Evolutionary conservation across 306 rosid species (phyloP).

Genomic region (Inga oerstediana): DNA sequence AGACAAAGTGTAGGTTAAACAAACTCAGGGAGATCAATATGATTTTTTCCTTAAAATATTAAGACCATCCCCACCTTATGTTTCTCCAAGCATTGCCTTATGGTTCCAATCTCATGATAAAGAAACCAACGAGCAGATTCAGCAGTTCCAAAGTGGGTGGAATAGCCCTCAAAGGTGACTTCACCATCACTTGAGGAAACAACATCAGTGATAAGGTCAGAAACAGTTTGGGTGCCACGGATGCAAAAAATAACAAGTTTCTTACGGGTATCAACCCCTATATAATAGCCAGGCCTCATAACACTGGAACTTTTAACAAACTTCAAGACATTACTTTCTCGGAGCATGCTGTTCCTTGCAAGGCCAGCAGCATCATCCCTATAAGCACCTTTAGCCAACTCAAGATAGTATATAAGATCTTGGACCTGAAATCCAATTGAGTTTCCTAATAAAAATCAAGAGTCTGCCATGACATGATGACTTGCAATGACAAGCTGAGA

Average conservation of each 20-base stretch:
- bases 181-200: slow-evolving; percentile 72
- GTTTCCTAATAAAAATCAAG: slow-evolving; percentile 36
- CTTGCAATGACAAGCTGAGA: slow-evolving; percentile 7
- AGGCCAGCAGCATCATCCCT: slow-evolving; percentile 62
- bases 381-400: slow-evolving; percentile 83
- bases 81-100: slow-evolving; percentile 72
- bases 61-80: slow-evolving; percentile 62
- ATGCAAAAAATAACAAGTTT: slow-evolving; percentile 85
- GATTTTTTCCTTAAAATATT: background rate
- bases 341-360: slow-evolving; percentile 85
- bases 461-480: slow-evolving; percentile 10
- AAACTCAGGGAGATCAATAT: background rate
- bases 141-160: slow-evolving; percentile 89
- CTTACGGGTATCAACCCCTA: slow-evolving; percentile 75
- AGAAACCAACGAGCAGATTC: slow-evolving; percentile 98
- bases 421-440: slow-evolving; percentile 67
- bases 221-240: slow-evolving; percentile 91
- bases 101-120: slow-evolving; percentile 65
- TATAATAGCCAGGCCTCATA: slow-evolving; percentile 93
- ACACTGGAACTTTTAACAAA: slow-evolving; percentile 76
- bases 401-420: slow-evolving; percentile 84
- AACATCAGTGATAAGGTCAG: slow-evolving; percentile 89
- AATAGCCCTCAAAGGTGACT: slow-evolving; percentile 84
- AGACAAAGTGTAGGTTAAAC: background rate
- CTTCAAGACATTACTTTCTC: slow-evolving; percentile 82